Evolutionary conservation across 352 stramenopile species (phyloP), one percentile per base, ranked within the genome.

Genomic region (Phytopythium mirpurense): DNA sequence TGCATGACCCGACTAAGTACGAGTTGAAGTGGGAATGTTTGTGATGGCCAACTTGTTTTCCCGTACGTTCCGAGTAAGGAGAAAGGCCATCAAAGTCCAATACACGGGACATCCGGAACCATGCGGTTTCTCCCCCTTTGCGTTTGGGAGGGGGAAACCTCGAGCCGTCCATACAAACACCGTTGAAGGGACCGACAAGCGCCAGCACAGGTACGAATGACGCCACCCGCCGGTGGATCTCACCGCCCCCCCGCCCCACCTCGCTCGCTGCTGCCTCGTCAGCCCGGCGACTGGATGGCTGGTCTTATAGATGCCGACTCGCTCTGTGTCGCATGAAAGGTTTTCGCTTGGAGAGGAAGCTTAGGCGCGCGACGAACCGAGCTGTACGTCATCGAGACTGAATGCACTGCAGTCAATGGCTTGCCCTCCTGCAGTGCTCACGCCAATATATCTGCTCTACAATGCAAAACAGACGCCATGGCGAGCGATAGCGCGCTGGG

Each of bases 401-500:
- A n/a, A n/a, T n/a, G n/a, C n/a, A n/a, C n/a, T n/a, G n/a, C n/a
- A n/a, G n/a, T n/a, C n/a, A 11, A 27, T 19, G n/a, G n/a, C 38
- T 27, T 27, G 7, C 38, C 12, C 4, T 21, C 15, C 11, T 8
- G 2, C 19, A 9, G n/a, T 21, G 21, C 40, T 29, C 24, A 26
- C 44, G 44, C 44, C 37, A 10, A n/a, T 29, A n/a, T 50, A 11
- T 23, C 16, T 19, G 15, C 24, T 7, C 42, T 21, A 2, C 21
- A 21, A 26, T 3, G 19, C 14, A 14, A 10, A 15, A 32, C 41
- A 32, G 41, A n/a, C 37, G 32, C 34, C 24, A 80, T 79, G 72
- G 66, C 67, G 48, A 73, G 65, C 26, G 65, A 74, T 56, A 60
- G 68, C 34, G 64, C 73, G 60, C 68, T 78, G n/a, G 70, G 69